Percentiles rank a stretch among this genome's conserved stretches.
These are phyloP conservation scores for Chrysoporthe puriensis DNA, from an alignment of 2,329 filamentous ascomycete species.

Conservation along the genomic window DNA sequence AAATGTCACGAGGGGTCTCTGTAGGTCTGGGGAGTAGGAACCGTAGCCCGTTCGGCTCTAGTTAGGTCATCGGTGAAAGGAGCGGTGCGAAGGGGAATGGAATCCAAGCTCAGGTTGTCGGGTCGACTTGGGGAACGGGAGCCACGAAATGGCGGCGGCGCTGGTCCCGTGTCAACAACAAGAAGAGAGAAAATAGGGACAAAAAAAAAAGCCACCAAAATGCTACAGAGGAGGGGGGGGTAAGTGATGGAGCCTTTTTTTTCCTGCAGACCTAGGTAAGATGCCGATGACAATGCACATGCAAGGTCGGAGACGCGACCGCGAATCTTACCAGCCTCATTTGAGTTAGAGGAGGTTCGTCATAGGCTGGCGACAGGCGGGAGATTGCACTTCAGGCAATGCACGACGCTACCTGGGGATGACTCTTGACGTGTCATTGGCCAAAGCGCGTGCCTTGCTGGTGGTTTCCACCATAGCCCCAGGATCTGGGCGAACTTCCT, in stretches of 20 bases:
- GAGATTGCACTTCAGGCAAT: conserved; percentile 1
- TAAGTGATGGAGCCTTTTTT: neutral
- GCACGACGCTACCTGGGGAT: neutral
- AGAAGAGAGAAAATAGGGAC: neutral
- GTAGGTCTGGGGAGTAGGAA: neutral
- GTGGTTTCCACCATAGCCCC: neutral
- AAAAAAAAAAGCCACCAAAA: neutral
- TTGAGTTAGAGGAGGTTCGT: conserved; percentile 6
- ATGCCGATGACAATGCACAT: neutral
- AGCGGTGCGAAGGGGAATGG: neutral
- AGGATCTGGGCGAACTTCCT: too few relatives aligned
- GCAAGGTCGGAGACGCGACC: conserved; percentile 5
- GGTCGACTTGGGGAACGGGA: conserved; percentile 4
- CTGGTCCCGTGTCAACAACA: conserved; percentile 1
- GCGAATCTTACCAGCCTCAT: conserved; percentile 1
- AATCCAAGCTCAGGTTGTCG: neutral
- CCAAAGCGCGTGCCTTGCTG: neutral
- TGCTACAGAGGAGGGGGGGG: neutral
- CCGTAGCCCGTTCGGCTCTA: neutral
- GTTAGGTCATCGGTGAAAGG: neutral
- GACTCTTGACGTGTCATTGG: conserved; percentile 8
- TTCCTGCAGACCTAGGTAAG: conserved; percentile 6
- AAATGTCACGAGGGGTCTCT: conserved; percentile 1
- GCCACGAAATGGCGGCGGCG: neutral
- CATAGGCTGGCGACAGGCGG: conserved; percentile 10